A percentile compares a stretch with the other conserved stretches of the same genome.
Evolutionary conservation across 768 basidiomycete genomes (phyloP).

Genomic region (Daedalea quercina): DNA sequence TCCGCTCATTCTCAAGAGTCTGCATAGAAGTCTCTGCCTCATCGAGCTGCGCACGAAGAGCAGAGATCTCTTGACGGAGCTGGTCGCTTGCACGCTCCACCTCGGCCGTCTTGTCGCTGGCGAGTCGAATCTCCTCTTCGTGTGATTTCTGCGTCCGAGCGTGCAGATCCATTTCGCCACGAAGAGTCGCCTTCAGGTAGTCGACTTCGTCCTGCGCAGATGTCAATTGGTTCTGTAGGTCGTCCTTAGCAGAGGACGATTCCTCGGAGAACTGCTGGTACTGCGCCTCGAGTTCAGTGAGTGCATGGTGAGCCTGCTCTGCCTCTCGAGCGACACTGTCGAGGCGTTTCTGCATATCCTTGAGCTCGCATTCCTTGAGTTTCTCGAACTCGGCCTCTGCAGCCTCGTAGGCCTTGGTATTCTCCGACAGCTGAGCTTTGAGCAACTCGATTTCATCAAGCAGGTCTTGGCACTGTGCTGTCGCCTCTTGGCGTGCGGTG

Average conservation of each 20-base stretch:
- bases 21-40: conserved; percentile 30
- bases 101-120: conserved; percentile 8
- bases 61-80: conserved; percentile 17
- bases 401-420: conserved; percentile 15
- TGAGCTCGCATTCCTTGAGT: conserved; percentile 7
- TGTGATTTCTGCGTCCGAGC: conserved; percentile 7
- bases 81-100: conserved; percentile 9
- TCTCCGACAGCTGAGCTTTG: conserved; percentile 20
- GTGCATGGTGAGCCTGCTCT: not conserved
- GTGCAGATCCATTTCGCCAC: conserved; percentile 13
- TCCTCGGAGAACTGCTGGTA: conserved; percentile 6
- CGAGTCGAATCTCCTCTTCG: conserved; percentile 18
- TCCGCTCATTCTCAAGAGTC: conserved; percentile 43
- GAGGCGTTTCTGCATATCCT: conserved; percentile 4
- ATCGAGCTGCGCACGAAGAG: conserved; percentile 34
- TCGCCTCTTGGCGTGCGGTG: conserved; percentile 19
- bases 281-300: conserved; percentile 9
- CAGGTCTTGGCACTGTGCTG: conserved; percentile 29
- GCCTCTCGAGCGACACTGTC: conserved; percentile 4
- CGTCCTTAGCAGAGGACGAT: conserved; percentile 6
- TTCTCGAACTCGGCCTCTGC: conserved; percentile 8
- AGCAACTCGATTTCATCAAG: conserved; percentile 19
- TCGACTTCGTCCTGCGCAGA: conserved; percentile 26
- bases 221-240: conserved; percentile 13
- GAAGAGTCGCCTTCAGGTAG: conserved; percentile 25